phyloP scores from a whole-genome alignment of 164 flowering plant species.

The Sedum album region DNA sequence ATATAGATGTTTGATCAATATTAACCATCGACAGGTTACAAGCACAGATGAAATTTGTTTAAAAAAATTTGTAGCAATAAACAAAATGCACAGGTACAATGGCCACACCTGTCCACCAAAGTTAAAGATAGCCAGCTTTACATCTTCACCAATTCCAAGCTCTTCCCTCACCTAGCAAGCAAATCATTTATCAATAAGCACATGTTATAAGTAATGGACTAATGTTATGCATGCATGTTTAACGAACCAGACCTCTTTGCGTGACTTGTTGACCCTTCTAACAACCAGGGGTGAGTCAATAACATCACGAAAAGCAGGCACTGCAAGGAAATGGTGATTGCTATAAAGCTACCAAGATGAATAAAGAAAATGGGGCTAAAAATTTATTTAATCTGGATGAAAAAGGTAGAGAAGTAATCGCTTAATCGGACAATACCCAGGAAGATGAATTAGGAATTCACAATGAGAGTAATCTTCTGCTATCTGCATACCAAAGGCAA shows the following conservation, averaged over 20 bases:
- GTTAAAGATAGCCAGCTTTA: conserved; percentile 76
- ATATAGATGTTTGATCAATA: not conserved
- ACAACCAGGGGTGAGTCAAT: conserved; percentile 94
- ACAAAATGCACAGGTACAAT: not conserved
- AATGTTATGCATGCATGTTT: not conserved
- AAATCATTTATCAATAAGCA: not conserved
- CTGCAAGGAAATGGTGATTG: conserved; percentile 30
- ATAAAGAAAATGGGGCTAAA: not conserved
- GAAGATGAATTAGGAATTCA: conserved; percentile 86
- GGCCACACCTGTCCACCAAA: conserved; percentile 76
- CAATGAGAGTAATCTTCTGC: conserved; percentile 98
- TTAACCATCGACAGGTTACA: not conserved
- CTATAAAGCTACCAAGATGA: not conserved
- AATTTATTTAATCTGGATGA: not conserved
- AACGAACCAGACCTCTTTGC: conserved; percentile 51
- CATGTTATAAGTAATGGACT: not conserved
- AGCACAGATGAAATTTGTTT: not conserved
- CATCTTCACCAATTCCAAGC: conserved; percentile 71
- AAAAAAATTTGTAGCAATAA: not conserved
- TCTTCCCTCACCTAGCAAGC: conserved; percentile 64
- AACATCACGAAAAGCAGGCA: conserved; percentile 98
- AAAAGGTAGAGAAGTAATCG: not conserved
- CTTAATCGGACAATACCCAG: conserved; percentile 99
- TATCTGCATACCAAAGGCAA: conserved; percentile 39
- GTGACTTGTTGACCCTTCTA: conserved; percentile 75